Percentiles rank a stretch among this genome's conserved stretches.
Conservation (phyloP, 352 stramenopile species). For the Phytophthora ramorum region DNA sequence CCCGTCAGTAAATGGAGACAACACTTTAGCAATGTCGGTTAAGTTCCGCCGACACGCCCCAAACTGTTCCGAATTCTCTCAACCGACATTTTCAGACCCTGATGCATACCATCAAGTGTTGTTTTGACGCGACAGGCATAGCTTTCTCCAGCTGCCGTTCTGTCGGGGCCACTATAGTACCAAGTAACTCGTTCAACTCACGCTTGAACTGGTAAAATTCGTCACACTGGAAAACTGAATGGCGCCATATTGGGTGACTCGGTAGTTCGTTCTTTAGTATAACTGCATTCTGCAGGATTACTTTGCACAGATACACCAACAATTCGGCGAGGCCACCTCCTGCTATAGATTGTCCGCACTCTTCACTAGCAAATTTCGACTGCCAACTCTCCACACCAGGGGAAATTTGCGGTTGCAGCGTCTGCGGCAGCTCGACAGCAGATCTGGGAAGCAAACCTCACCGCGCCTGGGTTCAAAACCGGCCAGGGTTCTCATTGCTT, state of each 20-base stretch:
- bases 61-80: neutral
- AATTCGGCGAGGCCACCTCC: conserved; percentile 2
- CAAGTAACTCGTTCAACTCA: neutral
- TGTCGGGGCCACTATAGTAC: neutral
- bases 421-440: neutral
- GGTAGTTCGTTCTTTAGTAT: neutral
- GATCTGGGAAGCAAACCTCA: neutral
- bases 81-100: neutral
- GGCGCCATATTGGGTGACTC: neutral
- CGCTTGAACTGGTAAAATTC: neutral
- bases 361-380: neutral
- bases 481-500: conserved; percentile 16
- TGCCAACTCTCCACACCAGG: neutral
- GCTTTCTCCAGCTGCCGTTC: conserved; percentile 3
- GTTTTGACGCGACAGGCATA: neutral
- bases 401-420: neutral
- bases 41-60: neutral
- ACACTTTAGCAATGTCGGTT: neutral
- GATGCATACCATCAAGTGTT: neutral
- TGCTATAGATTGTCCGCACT: neutral
- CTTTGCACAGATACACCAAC: conserved; percentile 3
- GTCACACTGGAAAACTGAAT: neutral
- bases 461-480: conserved; percentile 6
- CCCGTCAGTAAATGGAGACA: neutral
- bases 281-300: conserved; percentile 2